Conservation (phyloP, 139 green algal genomes). For the Edaphochlamys debaryana region DNA sequence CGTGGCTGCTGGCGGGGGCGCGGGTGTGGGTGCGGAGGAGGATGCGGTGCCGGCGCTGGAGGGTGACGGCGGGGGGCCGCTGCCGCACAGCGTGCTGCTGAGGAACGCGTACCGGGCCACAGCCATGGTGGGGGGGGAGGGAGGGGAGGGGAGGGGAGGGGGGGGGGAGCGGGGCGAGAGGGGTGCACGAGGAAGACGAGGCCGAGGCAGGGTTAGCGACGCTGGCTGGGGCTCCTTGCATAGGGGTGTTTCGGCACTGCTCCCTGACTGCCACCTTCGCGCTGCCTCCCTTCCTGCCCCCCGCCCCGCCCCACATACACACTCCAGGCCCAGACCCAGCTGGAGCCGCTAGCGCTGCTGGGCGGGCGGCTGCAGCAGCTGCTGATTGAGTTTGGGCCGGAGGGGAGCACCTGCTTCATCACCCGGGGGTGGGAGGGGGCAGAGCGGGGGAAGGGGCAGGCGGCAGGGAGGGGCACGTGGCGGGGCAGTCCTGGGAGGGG, state of each 20-base stretch:
- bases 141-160: neutral
- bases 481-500: too few species aligned
- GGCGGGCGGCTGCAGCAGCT: slow-evolving; percentile 24
- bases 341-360: neutral
- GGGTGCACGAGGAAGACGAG: too few species aligned
- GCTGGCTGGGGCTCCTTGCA: too few species aligned
- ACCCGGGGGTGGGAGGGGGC: neutral
- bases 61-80: too few species aligned
- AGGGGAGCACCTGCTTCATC: slow-evolving; percentile 27
- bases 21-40: too few species aligned
- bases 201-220: too few species aligned
- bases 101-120: slow-evolving; percentile 1
- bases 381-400: slow-evolving; percentile 41
- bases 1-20: too few species aligned
- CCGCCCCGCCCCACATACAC: neutral
- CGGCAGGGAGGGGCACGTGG: too few species aligned
- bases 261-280: neutral
- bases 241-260: too few species aligned
- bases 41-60: neutral
- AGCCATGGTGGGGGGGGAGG: neutral
- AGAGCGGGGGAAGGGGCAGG: neutral
- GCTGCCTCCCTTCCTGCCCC: neutral
- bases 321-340: slow-evolving; percentile 5
- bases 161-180: too few species aligned
- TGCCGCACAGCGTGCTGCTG: neutral